Percentiles rank a stretch among this genome's conserved stretches.
Conservation (phyloP, 805 yeast species). For the Maudiozyma barnettii region DNA sequence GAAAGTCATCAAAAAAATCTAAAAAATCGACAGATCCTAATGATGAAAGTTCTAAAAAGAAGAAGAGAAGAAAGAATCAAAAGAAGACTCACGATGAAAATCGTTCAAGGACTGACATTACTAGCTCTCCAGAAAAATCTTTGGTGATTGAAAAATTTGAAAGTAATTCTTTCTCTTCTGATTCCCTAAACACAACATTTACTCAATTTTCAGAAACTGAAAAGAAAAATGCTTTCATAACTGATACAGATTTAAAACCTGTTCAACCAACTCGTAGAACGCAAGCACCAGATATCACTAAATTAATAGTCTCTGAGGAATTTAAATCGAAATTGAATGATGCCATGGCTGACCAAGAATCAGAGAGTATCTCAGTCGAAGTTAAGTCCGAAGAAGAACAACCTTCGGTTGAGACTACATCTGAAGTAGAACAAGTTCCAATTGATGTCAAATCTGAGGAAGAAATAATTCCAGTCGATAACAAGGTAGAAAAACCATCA, state of each 20-base stretch:
- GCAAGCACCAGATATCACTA: slow-evolving; percentile 23
- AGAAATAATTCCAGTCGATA: not conserved
- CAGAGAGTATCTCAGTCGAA: not conserved
- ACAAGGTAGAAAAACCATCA: not conserved
- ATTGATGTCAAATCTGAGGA: not conserved
- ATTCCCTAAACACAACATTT: slow-evolving; percentile 5
- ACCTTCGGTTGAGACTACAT: not conserved
- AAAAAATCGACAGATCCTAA: not conserved
- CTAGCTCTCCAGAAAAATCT: slow-evolving; percentile 17
- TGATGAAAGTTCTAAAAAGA: not conserved
- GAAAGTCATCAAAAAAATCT: not conserved
- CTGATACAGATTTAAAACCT: not conserved
- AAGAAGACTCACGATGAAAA: slow-evolving; percentile 1
- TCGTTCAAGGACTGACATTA: slow-evolving; percentile 6
- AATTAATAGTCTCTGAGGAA: slow-evolving; percentile 23
- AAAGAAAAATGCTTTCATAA: not conserved
- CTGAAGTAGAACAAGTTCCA: not conserved
- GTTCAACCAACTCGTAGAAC: slow-evolving; percentile 11
- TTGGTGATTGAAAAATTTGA: slow-evolving; percentile 21
- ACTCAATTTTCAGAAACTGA: not conserved
- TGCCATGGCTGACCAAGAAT: not conserved
- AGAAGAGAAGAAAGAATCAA: slow-evolving; percentile 6
- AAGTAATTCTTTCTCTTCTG: slow-evolving; percentile 12
- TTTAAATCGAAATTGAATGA: slow-evolving; percentile 28
- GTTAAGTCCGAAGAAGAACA: not conserved